Conservation (phyloP, 345 rosid species). For the Linum trigynum region DNA sequence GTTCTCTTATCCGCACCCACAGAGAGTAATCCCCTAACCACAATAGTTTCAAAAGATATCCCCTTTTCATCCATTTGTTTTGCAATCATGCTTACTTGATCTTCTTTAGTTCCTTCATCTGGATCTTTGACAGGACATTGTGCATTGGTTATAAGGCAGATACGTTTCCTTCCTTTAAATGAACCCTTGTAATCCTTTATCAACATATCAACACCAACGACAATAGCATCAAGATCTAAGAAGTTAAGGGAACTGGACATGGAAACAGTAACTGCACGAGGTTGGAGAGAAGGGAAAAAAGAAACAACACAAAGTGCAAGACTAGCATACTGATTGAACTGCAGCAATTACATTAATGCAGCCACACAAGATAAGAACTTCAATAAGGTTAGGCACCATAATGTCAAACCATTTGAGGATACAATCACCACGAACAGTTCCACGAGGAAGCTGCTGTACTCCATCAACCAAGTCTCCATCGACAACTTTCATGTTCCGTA, state of each 20-base stretch:
- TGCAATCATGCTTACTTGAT: constrained; percentile 64
- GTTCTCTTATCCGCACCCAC: constrained; percentile 28
- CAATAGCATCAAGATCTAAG: constrained; percentile 79
- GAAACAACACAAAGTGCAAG: neutral
- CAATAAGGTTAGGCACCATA: constrained; percentile 9
- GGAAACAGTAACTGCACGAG: neutral
- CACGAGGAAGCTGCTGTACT: constrained; percentile 57
- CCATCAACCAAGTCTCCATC: constrained; percentile 45
- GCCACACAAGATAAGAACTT: neutral
- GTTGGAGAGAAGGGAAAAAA: neutral
- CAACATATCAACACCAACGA: constrained; percentile 93
- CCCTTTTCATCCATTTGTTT: constrained; percentile 53
- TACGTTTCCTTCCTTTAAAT: constrained; percentile 70
- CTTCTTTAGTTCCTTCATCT: constrained; percentile 69
- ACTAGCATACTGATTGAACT: neutral
- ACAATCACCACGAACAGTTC: constrained; percentile 75
- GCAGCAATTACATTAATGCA: neutral
- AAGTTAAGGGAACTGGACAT: constrained; percentile 42
- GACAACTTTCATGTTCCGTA: constrained; percentile 53
- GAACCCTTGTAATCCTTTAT: constrained; percentile 54
- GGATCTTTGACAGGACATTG: constrained; percentile 66
- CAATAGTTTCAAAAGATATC: constrained; percentile 59
- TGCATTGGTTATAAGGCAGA: constrained; percentile 75
- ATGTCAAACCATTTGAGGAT: constrained; percentile 29
- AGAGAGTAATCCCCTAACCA: constrained; percentile 37